A percentile compares a stretch with the other conserved stretches of the same genome.
These are phyloP conservation scores for Fusarium sarcochroum DNA, from an alignment of 2,329 filamentous ascomycete genomes.

Conservation along the genomic window DNA sequence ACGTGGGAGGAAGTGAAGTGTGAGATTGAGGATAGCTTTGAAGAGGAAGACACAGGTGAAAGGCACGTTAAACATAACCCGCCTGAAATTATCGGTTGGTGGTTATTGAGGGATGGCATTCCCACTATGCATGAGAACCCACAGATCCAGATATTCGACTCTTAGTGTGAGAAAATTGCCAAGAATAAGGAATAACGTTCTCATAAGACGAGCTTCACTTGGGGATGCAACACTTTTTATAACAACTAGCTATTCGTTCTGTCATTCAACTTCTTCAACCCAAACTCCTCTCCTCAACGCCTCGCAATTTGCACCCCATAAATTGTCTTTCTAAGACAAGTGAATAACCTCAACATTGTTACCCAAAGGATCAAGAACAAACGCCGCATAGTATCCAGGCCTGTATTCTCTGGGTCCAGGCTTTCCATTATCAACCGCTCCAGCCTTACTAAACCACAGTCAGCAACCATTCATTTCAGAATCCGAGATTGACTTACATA, in stretches of 20 bases:
- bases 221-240: neutral
- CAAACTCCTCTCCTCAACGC: neutral
- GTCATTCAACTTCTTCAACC: conserved; percentile 1
- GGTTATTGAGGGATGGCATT: conserved; percentile 21
- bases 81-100: conserved; percentile 8
- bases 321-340: conserved; percentile 16
- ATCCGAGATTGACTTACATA: conserved; percentile 35
- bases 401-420: conserved; percentile 63
- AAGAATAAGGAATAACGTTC: neutral
- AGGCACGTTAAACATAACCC: neutral
- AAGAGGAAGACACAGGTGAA: neutral
- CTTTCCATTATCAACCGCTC: conserved; percentile 63
- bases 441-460: conserved; percentile 53
- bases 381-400: conserved; percentile 65
- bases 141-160: neutral
- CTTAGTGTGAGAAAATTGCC: neutral
- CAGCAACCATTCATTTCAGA: neutral
- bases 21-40: conserved; percentile 37
- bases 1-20: conserved; percentile 37
- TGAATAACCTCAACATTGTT: conserved; percentile 67
- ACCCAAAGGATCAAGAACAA: conserved; percentile 63
- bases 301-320: neutral
- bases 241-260: neutral
- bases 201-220: neutral
- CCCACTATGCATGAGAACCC: conserved; percentile 18